Conservation (phyloP, 306 rosid species). For the Prunus mume region DNA sequence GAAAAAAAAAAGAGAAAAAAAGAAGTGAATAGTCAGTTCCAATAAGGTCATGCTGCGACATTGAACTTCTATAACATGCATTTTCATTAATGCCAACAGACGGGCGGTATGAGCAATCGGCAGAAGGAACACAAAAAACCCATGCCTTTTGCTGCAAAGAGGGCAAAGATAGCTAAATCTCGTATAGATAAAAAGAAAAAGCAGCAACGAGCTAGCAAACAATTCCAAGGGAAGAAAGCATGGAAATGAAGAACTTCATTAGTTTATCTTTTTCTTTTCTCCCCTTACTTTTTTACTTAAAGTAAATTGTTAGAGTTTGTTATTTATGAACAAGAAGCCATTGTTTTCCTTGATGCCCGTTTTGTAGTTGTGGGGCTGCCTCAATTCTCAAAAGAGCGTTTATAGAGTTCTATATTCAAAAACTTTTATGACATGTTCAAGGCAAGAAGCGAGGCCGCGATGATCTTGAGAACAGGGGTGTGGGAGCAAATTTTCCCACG, state of each 20-base stretch:
- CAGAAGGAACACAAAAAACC: slow-evolving; percentile 84
- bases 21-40: not conserved
- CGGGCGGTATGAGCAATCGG: slow-evolving; percentile 79
- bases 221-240: slow-evolving; percentile 74
- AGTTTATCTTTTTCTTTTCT: too few species aligned
- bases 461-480: too few species aligned
- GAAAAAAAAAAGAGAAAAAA: not conserved
- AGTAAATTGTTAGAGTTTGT: too few species aligned
- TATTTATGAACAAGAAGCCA: too few species aligned
- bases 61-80: not conserved
- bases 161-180: slow-evolving; percentile 45
- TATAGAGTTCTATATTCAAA: too few species aligned
- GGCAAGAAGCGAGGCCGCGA: too few species aligned
- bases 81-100: slow-evolving; percentile 39
- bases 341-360: too few species aligned
- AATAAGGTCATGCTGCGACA: not conserved
- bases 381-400: too few species aligned
- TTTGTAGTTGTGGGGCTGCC: too few species aligned
- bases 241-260: slow-evolving; percentile 13
- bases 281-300: too few species aligned
- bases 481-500: too few species aligned
- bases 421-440: too few species aligned
- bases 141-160: slow-evolving; percentile 77
- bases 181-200: slow-evolving; percentile 52
- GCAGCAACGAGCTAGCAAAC: slow-evolving; percentile 50